Evolutionary conservation across 208 protist genomes (phyloP).

Genomic region (Naegleria gruberi): DNA sequence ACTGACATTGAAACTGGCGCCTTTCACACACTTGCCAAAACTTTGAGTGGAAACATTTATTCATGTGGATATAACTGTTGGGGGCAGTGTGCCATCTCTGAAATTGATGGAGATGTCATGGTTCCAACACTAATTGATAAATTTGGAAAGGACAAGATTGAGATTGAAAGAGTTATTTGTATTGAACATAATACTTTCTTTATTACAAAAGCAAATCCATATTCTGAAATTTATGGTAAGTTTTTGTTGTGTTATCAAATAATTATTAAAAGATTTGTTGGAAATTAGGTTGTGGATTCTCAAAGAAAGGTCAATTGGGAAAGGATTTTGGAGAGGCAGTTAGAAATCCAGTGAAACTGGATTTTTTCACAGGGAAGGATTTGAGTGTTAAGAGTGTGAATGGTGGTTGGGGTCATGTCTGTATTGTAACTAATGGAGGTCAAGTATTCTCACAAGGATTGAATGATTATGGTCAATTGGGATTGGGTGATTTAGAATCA

Average conservation of each 20-base stretch:
- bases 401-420: background rate
- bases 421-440: background rate
- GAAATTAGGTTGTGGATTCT: background rate
- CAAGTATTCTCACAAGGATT: background rate
- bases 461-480: background rate
- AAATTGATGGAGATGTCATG: background rate
- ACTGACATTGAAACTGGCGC: background rate
- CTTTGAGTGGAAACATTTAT: background rate
- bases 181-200: background rate
- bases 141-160: background rate
- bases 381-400: background rate
- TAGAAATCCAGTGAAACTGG: background rate
- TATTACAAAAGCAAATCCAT: background rate
- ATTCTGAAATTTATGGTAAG: background rate
- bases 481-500: background rate
- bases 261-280: background rate
- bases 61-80: background rate
- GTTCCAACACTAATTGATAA: background rate
- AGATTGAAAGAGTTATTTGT: background rate
- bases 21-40: background rate
- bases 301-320: background rate
- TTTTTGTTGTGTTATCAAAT: background rate
- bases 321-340: background rate
- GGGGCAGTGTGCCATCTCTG: background rate
- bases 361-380: background rate